Percentiles rank a stretch among this genome's conserved stretches.
phyloP scores from a whole-genome alignment of 179 eudicot species.

The Pouteria campechiana region DNA sequence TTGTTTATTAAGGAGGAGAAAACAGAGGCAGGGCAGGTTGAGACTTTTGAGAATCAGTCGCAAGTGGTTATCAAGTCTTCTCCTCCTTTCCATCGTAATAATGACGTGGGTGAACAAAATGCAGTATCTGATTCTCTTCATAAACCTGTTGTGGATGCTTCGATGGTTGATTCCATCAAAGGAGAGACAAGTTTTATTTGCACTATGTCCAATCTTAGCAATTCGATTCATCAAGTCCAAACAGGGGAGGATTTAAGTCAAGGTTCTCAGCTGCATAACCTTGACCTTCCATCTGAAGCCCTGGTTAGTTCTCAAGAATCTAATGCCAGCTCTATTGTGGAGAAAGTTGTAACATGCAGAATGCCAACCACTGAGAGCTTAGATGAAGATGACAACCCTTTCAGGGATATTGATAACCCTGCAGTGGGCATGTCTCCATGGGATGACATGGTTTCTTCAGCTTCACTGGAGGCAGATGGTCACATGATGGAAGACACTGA shows the following conservation, averaged over 20 bases:
- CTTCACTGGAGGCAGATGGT: slow-evolving; percentile 11
- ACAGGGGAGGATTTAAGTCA: slow-evolving; percentile 2
- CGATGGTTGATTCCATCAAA: slow-evolving; percentile 7
- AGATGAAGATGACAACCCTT: slow-evolving; percentile 48
- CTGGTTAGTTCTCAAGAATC: slow-evolving; percentile 5
- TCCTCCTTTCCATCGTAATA: too few relatives aligned
- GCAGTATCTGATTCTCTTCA: slow-evolving; percentile 8
- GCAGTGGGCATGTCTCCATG: slow-evolving; percentile 5
- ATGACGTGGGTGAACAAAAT: too few relatives aligned
- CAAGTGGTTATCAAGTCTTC: too few relatives aligned
- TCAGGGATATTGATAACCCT: slow-evolving; percentile 50
- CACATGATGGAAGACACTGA: slow-evolving; percentile 11
- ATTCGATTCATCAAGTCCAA: slow-evolving; percentile 6
- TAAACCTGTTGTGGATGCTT: slow-evolving; percentile 3
- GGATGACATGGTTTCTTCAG: slow-evolving; percentile 9
- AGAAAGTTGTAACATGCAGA: neutral
- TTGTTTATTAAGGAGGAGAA: too few relatives aligned
- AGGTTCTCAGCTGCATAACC: slow-evolving; percentile 3
- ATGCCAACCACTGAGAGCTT: slow-evolving; percentile 12
- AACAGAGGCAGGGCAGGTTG: too few relatives aligned
- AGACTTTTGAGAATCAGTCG: too few relatives aligned
- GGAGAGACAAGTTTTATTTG: slow-evolving; percentile 10
- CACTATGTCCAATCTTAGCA: slow-evolving; percentile 8
- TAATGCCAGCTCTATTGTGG: slow-evolving; percentile 1
- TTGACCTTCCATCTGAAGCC: slow-evolving; percentile 1